Base-by-base conservation (phyloP, 768 basidiomycete species). In the Mycena kentingensis region DNA sequence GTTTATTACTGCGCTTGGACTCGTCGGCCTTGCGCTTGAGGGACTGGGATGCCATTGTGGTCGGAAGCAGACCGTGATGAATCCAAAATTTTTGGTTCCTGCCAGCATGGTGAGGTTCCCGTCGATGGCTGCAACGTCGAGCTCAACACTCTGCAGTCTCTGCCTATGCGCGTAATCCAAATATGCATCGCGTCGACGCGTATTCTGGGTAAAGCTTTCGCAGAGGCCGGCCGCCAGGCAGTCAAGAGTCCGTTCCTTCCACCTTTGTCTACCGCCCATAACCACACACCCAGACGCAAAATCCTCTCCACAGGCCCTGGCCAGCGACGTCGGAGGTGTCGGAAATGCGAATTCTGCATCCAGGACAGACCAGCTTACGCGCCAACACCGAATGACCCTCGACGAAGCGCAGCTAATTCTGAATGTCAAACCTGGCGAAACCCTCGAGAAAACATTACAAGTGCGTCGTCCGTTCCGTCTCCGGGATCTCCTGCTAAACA, bases 341-440 rank as follows among this genome's bases (percentile, higher is more conserved):
- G 82, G 85, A 34, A 74, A 87, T 44, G 89, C 90, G 16, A 88
- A 75, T 12, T 85, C 88, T 13, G 80, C 79, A n/a, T 90, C 89
- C 22, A 58, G 77, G 7, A 90, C 88, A 11, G 92, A 94, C 77
- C 83, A 81, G 63, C 73, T 97, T 32, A 93, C 91, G 46, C 82
- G 87, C 58, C 83, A 90, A 58, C 85, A 93, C 63, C 84, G 87
- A 45, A 95, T 99, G 94, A 93, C 93, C 6, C 63, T 96, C 60
- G 95, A 98, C 60, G 97, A 99, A 73, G 97, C 96, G 18, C 87
- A 87, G 63, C 74, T 97, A 52, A 93, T 99, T 64, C 73, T 99
- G 56, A 98, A 99, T 68, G 73, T 82, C 19, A 95, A 93, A 69
- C 81, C 82, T 31, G 88, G 79, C 19, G 88, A 90, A 21, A 63